phyloP scores from a whole-genome alignment of 2,329 filamentous ascomycete species.

The Venturia aucupariae region DNA sequence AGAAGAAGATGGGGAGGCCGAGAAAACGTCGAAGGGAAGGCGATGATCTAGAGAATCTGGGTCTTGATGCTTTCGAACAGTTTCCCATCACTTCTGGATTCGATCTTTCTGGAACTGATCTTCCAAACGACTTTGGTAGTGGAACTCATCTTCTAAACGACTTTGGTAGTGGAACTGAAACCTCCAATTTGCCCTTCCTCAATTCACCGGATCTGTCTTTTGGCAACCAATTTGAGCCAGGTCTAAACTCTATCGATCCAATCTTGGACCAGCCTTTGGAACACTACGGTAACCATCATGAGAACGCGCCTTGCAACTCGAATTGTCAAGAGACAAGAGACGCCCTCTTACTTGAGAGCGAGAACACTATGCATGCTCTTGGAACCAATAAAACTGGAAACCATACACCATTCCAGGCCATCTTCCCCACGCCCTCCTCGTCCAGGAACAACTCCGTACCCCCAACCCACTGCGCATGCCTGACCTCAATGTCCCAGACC shows the following conservation, averaged over 20 bases:
- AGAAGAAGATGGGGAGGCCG: slow-evolving; percentile 43
- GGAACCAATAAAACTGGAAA: neutral
- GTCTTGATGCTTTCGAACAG: neutral
- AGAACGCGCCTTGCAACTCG: neutral
- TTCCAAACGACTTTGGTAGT: neutral
- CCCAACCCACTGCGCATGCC: slow-evolving; percentile 31
- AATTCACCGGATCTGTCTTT: neutral
- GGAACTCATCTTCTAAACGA: neutral
- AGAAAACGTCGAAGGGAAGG: slow-evolving; percentile 35
- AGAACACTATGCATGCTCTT: neutral
- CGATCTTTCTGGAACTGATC: neutral
- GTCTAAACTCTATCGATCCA: neutral
- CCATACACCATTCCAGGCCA: neutral
- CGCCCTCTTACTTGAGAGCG: neutral
- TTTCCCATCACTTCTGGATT: neutral
- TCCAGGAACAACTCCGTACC: slow-evolving; percentile 11
- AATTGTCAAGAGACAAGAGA: neutral
- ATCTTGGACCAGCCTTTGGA: neutral
- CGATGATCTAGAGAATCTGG: slow-evolving; percentile 9
- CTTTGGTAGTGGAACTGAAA: neutral
- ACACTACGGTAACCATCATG: neutral
- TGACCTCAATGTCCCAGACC: slow-evolving; percentile 37
- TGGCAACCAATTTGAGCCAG: neutral
- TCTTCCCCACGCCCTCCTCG: slow-evolving; percentile 18
- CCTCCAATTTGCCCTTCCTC: neutral